phyloP scores from a whole-genome alignment of 495 filamentous ascomycete genomes.

The Durotheca rogersii region DNA sequence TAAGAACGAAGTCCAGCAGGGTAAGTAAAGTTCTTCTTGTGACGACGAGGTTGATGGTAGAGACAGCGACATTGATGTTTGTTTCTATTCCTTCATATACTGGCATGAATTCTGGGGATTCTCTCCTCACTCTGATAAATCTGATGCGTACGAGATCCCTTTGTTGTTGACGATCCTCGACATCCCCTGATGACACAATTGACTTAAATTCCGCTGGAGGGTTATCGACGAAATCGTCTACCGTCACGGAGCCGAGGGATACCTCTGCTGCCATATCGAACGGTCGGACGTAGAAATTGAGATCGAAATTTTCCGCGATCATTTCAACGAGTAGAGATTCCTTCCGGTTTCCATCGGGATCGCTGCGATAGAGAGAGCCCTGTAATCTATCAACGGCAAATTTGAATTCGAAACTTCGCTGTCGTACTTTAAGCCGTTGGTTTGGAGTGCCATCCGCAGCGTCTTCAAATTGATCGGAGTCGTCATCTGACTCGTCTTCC shows the following conservation, averaged over 20 bases:
- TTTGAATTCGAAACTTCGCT: constrained; percentile 90
- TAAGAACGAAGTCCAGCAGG: constrained; percentile 91
- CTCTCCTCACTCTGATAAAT: constrained; percentile 82
- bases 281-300: constrained; percentile 83
- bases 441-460: constrained; percentile 58
- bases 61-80: constrained; percentile 87
- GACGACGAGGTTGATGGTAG: constrained; percentile 93
- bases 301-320: constrained; percentile 82
- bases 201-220: constrained; percentile 92
- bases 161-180: constrained; percentile 61
- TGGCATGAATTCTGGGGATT: constrained; percentile 89
- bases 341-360: constrained; percentile 70
- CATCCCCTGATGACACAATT: constrained; percentile 86
- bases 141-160: constrained; percentile 86
- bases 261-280: constrained; percentile 93
- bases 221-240: constrained; percentile 92
- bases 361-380: constrained; percentile 85
- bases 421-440: constrained; percentile 70
- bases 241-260: constrained; percentile 77
- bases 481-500: constrained; percentile 69
- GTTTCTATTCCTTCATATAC: constrained; percentile 91
- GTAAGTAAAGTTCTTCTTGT: constrained; percentile 92
- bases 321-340: constrained; percentile 88
- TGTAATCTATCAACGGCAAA: constrained; percentile 91
- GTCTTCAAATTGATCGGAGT: constrained; percentile 62